Evolutionary conservation across 1,284 basidiomycete species (phyloP), one percentile per base, ranked within the genome.

Genomic region (Ceratorhiza oryzae-sativae): DNA sequence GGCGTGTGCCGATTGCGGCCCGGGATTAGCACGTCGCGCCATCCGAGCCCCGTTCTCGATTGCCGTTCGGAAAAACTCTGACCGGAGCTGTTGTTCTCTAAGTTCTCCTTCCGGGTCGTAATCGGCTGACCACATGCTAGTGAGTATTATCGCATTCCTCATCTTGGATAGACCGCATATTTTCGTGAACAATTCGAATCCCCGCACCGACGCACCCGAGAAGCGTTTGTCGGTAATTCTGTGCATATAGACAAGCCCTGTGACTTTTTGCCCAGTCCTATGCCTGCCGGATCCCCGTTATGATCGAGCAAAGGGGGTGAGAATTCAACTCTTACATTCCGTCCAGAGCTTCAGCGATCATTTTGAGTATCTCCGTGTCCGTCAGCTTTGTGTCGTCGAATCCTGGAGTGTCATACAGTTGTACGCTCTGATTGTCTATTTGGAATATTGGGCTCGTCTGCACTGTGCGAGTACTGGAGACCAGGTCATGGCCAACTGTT

Each of bases 391-490:
- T 62, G 41, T 68, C 61, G 71, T 70, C 72, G 36, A 77, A 70
- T 0, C 53, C 71, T 1, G 72, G 48, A 3, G 78, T 79, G 61
- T 74, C 73, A 39, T 53, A 62, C 13, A 72, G 18, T n/a, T 65
- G 77, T 75, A 32, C 77, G 75, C 20, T 61, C 48, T 53, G 77
- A 13, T 32, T 39, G 9, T 32, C 45, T 18, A 72, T 6, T 12
- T 32, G 48, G 41, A 58, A 58, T 8, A 56, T 18, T 1, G 48
- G 71, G 15, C 55, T 55, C 10, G 53, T 45, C 45, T 67, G 55
- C 3, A 81, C 79, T 42, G 77, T 77, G 42, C 74, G 77, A n/a
- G 81, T 81, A 39, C 80, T 81, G 39, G 82, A 82, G 59, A 78
- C 76, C 34, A 82, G 75, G 34, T 78, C 79, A 34, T 77, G 75